Conservation (phyloP, 768 basidiomycete species). For the Kwoniella dendrophila region DNA sequence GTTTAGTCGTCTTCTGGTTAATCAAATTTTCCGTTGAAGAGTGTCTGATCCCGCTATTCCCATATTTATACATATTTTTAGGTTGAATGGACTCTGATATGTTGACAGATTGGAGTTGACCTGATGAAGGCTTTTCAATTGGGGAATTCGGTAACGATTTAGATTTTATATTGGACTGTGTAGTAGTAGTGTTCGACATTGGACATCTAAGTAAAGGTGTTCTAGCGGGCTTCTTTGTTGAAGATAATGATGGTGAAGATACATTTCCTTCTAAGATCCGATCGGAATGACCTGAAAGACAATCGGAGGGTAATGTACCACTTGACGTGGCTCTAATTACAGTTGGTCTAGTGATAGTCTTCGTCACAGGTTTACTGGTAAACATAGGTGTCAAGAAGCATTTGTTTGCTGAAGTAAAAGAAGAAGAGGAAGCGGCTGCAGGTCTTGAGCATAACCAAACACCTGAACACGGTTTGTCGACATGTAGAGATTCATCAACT, state of each 20-base stretch:
- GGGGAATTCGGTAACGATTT: background rate
- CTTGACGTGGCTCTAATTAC: constrained; percentile 29
- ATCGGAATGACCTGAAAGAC: constrained; percentile 29
- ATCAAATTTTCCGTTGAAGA: constrained; percentile 7
- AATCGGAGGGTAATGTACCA: constrained; percentile 24
- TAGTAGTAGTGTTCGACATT: background rate
- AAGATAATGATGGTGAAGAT: constrained; percentile 3
- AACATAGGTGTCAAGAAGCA: background rate
- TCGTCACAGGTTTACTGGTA: background rate
- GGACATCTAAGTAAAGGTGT: background rate
- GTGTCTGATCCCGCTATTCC: no score
- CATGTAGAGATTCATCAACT: constrained; percentile 7
- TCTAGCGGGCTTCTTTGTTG: background rate
- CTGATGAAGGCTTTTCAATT: background rate
- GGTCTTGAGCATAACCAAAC: constrained; percentile 22
- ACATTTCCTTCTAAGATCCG: constrained; percentile 16
- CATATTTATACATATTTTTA: no score
- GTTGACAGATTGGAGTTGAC: background rate
- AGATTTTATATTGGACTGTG: background rate
- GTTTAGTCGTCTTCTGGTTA: background rate
- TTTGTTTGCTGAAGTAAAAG: background rate
- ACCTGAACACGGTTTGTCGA: background rate
- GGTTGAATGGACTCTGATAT: no score
- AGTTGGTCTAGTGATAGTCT: constrained; percentile 12
- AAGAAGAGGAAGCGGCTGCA: no score